Base-by-base conservation (phyloP, 805 yeast species). In the Cyberlindnera samutprakarnensis region DNA sequence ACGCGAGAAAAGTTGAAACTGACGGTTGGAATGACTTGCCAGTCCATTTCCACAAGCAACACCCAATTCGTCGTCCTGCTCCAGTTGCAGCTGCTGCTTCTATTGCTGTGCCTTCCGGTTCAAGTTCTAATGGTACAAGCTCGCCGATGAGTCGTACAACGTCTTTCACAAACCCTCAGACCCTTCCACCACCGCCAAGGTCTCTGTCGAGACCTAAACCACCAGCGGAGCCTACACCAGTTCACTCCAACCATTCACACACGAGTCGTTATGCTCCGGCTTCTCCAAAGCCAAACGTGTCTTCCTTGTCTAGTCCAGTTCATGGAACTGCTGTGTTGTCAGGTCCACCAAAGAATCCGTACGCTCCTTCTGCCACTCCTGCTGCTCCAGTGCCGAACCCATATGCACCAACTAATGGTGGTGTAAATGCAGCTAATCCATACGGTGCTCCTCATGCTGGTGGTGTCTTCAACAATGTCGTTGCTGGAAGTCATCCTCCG, bases 11-110 rank as follows among this genome's bases (percentile, higher is more conserved):
- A 35, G 57, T 55, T 33, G 72, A 72, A 26, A 70, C 70, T 23
- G 83, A 77, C 23, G 85, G 84, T 4, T 78, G 86, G 85, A 78
- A 77, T 45, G 84, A 77, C 48, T 57, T 78, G 38, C 85, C 86
- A 30, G 65, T 71, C 9, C 57, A 66, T 8, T 68, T 68, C 57
- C 67, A 67, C 28, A 49, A 47, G 17, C 43, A 38, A 25, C 42
- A 45, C 20, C 19, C 57, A 18, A 55, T 67, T 8, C 68, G 69
- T 31, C 60, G 68, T 19, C 67, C 72, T 14, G 63, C 75, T 13
- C 59, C 71, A 6, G n/a, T n/a, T n/a, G 59, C 64, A 13, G 59
- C 54, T n/a, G n/a, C n/a, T n/a, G n/a, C n/a, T n/a, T n/a, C n/a
- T n/a, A n/a, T n/a, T n/a, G n/a, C n/a, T n/a, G n/a, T n/a, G n/a